Conservation (phyloP, 2,329 filamentous ascomycete genomes). For the Cordyceps fumosorosea region DNA sequence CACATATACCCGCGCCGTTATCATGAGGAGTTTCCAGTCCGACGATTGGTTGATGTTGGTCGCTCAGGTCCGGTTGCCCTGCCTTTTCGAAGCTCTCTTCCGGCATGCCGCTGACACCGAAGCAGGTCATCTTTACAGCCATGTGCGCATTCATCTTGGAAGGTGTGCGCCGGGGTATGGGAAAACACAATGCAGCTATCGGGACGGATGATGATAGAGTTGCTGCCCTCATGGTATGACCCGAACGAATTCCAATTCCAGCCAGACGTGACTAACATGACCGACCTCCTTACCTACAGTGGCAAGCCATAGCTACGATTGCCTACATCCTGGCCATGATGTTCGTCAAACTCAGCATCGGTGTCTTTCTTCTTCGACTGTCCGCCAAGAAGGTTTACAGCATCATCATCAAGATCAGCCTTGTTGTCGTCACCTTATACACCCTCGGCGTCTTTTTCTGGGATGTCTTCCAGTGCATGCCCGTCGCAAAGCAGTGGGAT, state of each 20-base stretch:
- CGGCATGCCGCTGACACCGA: not conserved
- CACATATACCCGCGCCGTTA: constrained; percentile 35
- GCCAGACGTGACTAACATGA: not conserved
- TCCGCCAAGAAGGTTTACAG: constrained; percentile 40
- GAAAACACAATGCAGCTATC: constrained; percentile 41
- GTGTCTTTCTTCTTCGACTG: constrained; percentile 44
- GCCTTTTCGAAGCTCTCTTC: too few relatives aligned
- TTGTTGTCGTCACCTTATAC: constrained; percentile 41
- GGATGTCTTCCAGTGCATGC: constrained; percentile 45
- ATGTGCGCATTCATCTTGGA: constrained; percentile 40
- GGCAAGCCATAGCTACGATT: constrained; percentile 44
- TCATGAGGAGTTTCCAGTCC: constrained; percentile 39
- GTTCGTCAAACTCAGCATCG: constrained; percentile 51
- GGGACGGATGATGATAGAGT: constrained; percentile 32
- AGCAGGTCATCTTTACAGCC: constrained; percentile 38
- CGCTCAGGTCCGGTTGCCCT: constrained; percentile 34
- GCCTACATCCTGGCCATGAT: constrained; percentile 48
- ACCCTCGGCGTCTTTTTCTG: constrained; percentile 44
- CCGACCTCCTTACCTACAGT: constrained; percentile 25
- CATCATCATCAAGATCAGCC: constrained; percentile 39
- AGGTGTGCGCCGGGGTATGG: constrained; percentile 38
- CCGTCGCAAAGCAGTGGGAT: constrained; percentile 47
- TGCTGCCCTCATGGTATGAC: constrained; percentile 38
- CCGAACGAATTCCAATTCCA: not conserved
- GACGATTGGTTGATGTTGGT: constrained; percentile 50